Base-by-base conservation (phyloP, 805 yeast species). In the Candida rishiriensis region DNA sequence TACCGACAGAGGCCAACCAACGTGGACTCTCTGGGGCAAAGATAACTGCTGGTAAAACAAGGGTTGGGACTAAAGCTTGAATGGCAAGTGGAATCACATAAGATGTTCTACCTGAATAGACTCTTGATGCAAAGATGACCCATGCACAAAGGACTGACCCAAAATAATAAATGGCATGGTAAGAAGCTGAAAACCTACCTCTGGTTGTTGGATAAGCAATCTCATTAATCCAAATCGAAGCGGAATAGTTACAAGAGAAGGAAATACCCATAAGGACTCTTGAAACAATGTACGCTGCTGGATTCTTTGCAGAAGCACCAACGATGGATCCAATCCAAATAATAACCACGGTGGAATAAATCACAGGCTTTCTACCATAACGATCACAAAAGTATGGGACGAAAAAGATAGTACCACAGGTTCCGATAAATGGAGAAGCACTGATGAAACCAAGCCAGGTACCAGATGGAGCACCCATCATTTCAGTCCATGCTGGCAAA, bases 131-230 rank as follows among this genome's bases (percentile, higher is more conserved):
- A 41, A 62, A 70, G 8, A 72, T 66, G 35, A 66, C 66, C 72
- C 72, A 68, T 10, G 73, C 69, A 15, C 72, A 71, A 34, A 70
- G 51, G 35, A 67, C 54, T 8, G 73, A 71, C n/a, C 73, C 75
- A 37, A 69, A 55, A 47, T 70, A 68, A 70, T 71, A 70, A 40
- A 69, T 66, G 16, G 66, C 61, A 44, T 69, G 70, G 55, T 67
- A 69, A 34, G 62, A 61, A 15, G 68, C 60, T 40, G 68, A 60
- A 39, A 56, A 52, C 29, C 45, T 49, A n/a, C 55, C 55, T 51
- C 67, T 55, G 42, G 60, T 58, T 11, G 57, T 50, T 9, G 74
- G 73, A 50, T 52, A 69, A 2, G 72, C 56, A 28, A 69, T 48
- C 46, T 70, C 75, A 35, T 38, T 40, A 17, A 50, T 50, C 44